Percentiles rank a stretch among this genome's conserved stretches.
Evolutionary conservation across 2,329 filamentous ascomycete genomes (phyloP).

Genomic region (Xylariales sp.): DNA sequence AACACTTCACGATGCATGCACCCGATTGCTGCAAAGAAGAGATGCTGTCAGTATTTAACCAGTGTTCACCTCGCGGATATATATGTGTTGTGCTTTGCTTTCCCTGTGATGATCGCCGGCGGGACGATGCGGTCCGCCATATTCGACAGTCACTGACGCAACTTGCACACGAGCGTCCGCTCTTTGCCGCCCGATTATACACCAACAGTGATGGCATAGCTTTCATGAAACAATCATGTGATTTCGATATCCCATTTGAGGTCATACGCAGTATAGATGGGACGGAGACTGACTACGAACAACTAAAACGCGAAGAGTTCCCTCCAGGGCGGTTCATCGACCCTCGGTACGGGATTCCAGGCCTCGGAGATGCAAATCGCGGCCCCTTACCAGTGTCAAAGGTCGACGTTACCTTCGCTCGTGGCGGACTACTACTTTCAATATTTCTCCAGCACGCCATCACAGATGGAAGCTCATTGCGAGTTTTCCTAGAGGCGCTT

Average conservation of each 20-base stretch:
- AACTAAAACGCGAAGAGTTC: conserved; percentile 45
- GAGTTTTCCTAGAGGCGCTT: conserved; percentile 55
- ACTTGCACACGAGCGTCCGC: conserved; percentile 46
- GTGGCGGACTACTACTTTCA: conserved; percentile 55
- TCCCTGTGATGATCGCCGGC: conserved; percentile 44
- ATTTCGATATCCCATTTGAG: conserved; percentile 47
- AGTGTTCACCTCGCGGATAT: conserved; percentile 50
- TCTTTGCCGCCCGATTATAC: conserved; percentile 49
- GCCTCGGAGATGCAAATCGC: conserved; percentile 37
- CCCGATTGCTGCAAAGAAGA: conserved; percentile 43
- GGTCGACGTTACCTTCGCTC: conserved; percentile 54
- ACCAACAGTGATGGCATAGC: conserved; percentile 42
- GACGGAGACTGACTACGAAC: conserved; percentile 42
- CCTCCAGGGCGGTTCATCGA: conserved; percentile 47
- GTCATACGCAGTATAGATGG: conserved; percentile 32
- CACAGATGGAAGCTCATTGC: conserved; percentile 56
- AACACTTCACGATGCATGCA: conserved; percentile 42
- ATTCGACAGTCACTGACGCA: conserved; percentile 45
- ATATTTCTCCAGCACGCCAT: conserved; percentile 57
- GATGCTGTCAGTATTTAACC: conserved; percentile 51
- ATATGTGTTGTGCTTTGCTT: conserved; percentile 52
- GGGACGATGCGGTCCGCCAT: conserved; percentile 42
- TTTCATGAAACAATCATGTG: conserved; percentile 43
- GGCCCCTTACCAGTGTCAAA: conserved; percentile 52
- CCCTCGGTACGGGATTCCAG: conserved; percentile 42